A percentile compares a stretch with the other conserved stretches of the same genome.
These are phyloP conservation scores for Emericellopsis atlantica DNA, from an alignment of 2,329 filamentous ascomycete genomes.

Conservation along the genomic window DNA sequence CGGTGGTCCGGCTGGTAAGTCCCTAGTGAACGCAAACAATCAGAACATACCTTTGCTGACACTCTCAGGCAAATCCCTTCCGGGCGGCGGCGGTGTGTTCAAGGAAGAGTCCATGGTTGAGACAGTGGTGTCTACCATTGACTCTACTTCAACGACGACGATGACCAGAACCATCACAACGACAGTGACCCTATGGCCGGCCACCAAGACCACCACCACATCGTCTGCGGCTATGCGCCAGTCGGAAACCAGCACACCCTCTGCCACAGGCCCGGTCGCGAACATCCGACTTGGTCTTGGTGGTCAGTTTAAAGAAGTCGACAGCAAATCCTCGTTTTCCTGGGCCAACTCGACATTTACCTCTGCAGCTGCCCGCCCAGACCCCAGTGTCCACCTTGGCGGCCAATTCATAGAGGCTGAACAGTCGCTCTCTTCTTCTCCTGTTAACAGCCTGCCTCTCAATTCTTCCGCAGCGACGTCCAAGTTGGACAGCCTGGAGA, in stretches of 20 bases:
- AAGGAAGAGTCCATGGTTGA: not conserved
- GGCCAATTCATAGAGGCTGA: too few relatives aligned
- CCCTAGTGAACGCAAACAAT: not conserved
- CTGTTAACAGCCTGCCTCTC: too few relatives aligned
- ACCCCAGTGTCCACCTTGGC: too few relatives aligned
- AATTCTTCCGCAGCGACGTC: too few relatives aligned
- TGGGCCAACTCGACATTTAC: not conserved
- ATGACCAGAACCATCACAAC: slow-evolving; percentile 1
- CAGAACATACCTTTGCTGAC: not conserved
- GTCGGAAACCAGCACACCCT: not conserved
- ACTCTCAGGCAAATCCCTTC: not conserved
- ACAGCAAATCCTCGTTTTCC: not conserved
- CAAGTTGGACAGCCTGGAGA: not conserved
- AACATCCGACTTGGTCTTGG: not conserved
- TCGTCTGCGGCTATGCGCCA: not conserved
- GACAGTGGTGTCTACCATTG: not conserved
- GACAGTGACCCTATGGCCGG: not conserved
- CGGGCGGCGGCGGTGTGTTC: not conserved
- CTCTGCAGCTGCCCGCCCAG: too few relatives aligned
- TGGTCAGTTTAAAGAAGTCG: not conserved
- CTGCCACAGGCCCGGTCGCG: not conserved
- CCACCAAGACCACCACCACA: not conserved
- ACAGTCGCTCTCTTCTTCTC: too few relatives aligned
- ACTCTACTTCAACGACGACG: slow-evolving; percentile 1
- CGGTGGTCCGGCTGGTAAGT: not conserved